These are phyloP conservation scores for Coemansia sp. DNA, from an alignment of 192 early-diverging fungal species.

Conservation along the genomic window DNA sequence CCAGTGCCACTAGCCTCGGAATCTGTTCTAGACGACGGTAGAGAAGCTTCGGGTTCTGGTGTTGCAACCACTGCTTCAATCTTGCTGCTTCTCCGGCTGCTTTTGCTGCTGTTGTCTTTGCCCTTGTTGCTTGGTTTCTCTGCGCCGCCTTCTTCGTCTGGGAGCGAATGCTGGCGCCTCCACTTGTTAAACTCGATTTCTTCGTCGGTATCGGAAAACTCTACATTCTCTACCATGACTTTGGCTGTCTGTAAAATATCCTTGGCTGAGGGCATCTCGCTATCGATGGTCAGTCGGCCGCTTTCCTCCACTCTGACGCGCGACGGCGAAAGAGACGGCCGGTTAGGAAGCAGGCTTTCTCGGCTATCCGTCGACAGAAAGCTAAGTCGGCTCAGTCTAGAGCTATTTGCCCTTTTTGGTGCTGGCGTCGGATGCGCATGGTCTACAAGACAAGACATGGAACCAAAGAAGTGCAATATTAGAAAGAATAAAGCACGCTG, in stretches of 20 bases:
- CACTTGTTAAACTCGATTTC: slow-evolving; percentile 47
- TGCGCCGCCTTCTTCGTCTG: background rate
- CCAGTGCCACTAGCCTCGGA: background rate
- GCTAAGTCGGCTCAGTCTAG: slow-evolving; percentile 13
- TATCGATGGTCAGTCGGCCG: slow-evolving; percentile 27
- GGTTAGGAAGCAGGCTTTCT: slow-evolving; percentile 33
- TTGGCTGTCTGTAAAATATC: background rate
- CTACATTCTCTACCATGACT: slow-evolving; percentile 10
- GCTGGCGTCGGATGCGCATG: slow-evolving; percentile 45
- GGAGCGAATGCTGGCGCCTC: slow-evolving; percentile 27
- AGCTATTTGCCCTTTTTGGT: slow-evolving; percentile 14
- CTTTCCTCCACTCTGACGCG: slow-evolving; percentile 25
- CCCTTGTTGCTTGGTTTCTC: background rate
- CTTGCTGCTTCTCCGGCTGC: no score
- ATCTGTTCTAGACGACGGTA: no score
- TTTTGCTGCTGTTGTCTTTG: slow-evolving; percentile 5
- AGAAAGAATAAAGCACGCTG: no score
- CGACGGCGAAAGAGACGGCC: slow-evolving; percentile 41
- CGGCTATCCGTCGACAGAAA: slow-evolving; percentile 23
- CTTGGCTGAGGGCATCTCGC: background rate
- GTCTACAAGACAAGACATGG: slow-evolving; percentile 24
- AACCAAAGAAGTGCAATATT: no score
- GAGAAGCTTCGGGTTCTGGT: background rate
- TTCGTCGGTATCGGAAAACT: slow-evolving; percentile 45
- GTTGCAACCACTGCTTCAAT: background rate